A percentile compares a stretch with the other conserved stretches of the same genome.
These are phyloP conservation scores for Neurospora africana DNA, from an alignment of 495 filamentous ascomycete species.

Conservation along the genomic window DNA sequence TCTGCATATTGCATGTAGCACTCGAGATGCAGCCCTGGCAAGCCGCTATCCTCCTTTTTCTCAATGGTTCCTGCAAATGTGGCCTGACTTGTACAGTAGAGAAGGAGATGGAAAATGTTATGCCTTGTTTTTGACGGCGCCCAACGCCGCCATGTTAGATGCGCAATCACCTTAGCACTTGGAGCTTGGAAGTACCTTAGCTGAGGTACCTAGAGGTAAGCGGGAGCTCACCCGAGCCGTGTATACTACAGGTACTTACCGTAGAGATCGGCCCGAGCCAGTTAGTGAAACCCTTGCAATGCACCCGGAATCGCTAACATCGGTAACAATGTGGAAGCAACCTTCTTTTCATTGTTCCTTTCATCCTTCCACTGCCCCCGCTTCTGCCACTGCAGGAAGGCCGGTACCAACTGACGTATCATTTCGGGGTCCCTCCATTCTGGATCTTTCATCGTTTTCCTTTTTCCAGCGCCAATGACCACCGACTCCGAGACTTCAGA, in stretches of 20 bases:
- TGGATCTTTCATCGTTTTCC: background rate
- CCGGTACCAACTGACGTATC: background rate
- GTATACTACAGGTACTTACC: background rate
- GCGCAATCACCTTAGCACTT: background rate
- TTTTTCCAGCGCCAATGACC: background rate
- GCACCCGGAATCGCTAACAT: background rate
- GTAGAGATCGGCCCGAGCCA: background rate
- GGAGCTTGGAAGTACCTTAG: background rate
- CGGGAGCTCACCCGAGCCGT: background rate
- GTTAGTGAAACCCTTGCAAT: background rate
- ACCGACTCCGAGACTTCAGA: background rate
- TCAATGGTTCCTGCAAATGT: background rate
- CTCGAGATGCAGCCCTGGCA: background rate
- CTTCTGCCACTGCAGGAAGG: background rate
- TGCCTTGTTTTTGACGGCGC: background rate
- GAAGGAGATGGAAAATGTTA: background rate
- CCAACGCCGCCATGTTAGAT: background rate
- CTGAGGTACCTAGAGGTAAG: background rate
- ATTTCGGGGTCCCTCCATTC: background rate
- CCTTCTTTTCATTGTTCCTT: background rate
- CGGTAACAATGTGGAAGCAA: background rate
- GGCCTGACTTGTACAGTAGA: background rate
- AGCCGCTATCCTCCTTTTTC: background rate
- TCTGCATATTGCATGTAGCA: background rate
- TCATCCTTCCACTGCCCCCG: background rate